Evolutionary conservation across 2,329 filamentous ascomycete species (phyloP), one percentile per base, ranked within the genome.

Genomic region (Botrytis aclada): DNA sequence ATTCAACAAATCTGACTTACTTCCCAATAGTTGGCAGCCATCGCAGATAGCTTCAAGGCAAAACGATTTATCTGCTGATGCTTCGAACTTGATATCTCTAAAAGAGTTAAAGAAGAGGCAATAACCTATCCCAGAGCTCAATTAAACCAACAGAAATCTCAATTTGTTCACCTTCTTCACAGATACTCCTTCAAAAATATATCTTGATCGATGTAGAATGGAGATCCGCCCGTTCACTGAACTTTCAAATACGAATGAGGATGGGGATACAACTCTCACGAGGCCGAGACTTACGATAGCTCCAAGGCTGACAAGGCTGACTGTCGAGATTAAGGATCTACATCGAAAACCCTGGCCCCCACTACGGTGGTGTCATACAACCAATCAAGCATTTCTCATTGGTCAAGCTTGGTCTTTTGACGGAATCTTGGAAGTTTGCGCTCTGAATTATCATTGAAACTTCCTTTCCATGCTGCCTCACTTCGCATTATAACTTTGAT

Each of bases 1-100:
- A n/a, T 25, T 45, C 9, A 9, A n/a, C n/a, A 25, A 2, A n/a
- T 34, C 7, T 25, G 14, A 20, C 29, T 25, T 66, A 71, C 72
- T 61, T 75, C 74, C 74, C 74, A 75, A 61, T 74, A 75, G 51
- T 75, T 75, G 25, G 74, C 74, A 43, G 74, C 74, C 74, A 75
- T 75, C 25, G 34, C 45, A 25, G 37, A 47, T 45, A 47, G 20
- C 41, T 12, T 41, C n/a, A 16, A 6, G 64, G 29, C 22, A 54
- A n/a, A 34, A 8, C 22, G 47, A 20, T 61, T 47, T 34, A 34
- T 8, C 25, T 9, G 67, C 10, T 58, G 32, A 18, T 54, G 20
- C 56, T 71, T 64, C 43, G 25, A 65, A 39, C 34, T 54, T 25
- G 61, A 43, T 39, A 37, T 61, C 29, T 9, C 32, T 14, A 41